Conservation (phyloP, 2,329 filamentous ascomycete genomes). For the Diaporthe nobilis region DNA sequence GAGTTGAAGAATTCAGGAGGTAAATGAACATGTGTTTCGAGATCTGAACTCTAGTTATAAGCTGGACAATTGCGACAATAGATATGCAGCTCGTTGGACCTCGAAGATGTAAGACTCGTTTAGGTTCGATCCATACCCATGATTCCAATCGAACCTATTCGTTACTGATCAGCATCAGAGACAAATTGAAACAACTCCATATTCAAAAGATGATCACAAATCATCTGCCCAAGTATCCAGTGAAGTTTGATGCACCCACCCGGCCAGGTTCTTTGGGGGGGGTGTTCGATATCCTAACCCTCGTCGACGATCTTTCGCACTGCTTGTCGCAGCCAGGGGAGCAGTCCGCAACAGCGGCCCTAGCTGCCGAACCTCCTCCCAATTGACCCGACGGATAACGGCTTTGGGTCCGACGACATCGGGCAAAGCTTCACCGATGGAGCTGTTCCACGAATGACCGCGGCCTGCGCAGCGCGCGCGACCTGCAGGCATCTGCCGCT, state of each 20-base stretch:
- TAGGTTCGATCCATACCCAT: no score
- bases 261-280: not conserved
- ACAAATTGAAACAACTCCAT: not conserved
- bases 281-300: not conserved
- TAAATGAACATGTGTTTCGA: no score
- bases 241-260: not conserved
- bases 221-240: not conserved
- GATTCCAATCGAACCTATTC: no score
- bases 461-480: not conserved
- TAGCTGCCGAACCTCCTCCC: constrained; percentile 2
- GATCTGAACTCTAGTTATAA: no score
- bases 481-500: not conserved
- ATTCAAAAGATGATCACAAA: not conserved
- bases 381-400: constrained; percentile 30
- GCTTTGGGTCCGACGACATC: constrained; percentile 5
- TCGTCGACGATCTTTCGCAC: not conserved
- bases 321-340: not conserved
- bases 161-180: not conserved
- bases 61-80: no score
- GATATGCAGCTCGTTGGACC: no score
- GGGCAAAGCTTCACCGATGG: constrained; percentile 36
- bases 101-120: no score
- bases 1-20: no score
- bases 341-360: constrained; percentile 36
- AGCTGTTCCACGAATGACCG: constrained; percentile 39